These are phyloP conservation scores for Hysterangium stoloniferum DNA, from an alignment of 768 basidiomycete species.

Conservation along the genomic window DNA sequence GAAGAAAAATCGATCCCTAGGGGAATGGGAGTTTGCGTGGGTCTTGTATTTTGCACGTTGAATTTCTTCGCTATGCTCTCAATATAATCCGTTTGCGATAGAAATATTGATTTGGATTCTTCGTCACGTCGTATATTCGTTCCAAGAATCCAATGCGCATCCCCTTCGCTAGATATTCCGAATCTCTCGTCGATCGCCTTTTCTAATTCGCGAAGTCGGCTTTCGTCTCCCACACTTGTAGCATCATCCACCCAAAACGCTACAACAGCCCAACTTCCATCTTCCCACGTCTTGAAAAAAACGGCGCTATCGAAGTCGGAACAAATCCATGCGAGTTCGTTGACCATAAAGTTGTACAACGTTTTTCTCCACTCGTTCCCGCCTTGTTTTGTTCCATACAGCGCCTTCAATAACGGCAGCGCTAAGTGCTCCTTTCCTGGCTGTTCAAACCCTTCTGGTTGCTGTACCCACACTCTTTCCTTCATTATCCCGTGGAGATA, in stretches of 20 bases:
- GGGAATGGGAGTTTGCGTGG: conserved; percentile 16
- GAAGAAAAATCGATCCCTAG: conserved; percentile 13
- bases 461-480: conserved; percentile 30
- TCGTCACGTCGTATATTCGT: not conserved
- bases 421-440: conserved; percentile 11
- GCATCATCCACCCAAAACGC: too few relatives aligned
- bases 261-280: conserved; percentile 19
- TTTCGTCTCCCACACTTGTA: conserved; percentile 30
- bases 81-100: conserved; percentile 1
- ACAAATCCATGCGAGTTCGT: conserved; percentile 25
- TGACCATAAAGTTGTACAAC: conserved; percentile 21
- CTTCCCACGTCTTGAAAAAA: conserved; percentile 18
- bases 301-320: conserved; percentile 27
- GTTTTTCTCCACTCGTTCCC: conserved; percentile 29
- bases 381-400: conserved; percentile 33
- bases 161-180: not conserved
- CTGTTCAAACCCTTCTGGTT: conserved; percentile 23
- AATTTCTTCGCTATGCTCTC: conserved; percentile 10
- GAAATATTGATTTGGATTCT: not conserved
- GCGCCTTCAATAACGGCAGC: conserved; percentile 17
- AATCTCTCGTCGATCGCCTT: conserved; percentile 2
- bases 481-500: conserved; percentile 32
- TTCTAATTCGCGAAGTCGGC: conserved; percentile 12
- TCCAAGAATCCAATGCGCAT: not conserved
- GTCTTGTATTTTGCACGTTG: conserved; percentile 14